Evolutionary conservation across 805 yeast genomes (phyloP).

Genomic region (Candida fluviatilis): DNA sequence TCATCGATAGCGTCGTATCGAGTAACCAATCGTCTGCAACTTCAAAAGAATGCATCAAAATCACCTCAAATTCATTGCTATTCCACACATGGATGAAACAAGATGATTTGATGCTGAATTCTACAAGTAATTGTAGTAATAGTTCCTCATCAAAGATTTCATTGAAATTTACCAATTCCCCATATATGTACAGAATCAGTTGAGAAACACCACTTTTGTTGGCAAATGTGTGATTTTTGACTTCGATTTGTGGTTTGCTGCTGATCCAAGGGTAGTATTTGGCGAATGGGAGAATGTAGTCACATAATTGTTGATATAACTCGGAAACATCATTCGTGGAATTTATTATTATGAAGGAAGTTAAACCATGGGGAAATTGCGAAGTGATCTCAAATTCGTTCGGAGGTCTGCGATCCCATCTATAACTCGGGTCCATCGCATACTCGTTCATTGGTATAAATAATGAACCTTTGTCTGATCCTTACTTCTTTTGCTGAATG

Average conservation of each 20-base stretch:
- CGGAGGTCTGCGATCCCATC: constrained; percentile 12
- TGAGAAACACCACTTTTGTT: constrained; percentile 4
- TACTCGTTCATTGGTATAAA: too few relatives aligned
- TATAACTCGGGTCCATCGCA: constrained; percentile 7
- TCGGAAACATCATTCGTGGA: constrained; percentile 1
- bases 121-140: constrained; percentile 34
- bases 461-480: too few relatives aligned
- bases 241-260: constrained; percentile 5
- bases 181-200: constrained; percentile 28
- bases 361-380: constrained; percentile 7
- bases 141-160: constrained; percentile 43
- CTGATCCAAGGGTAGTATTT: constrained; percentile 19
- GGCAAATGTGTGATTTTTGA: constrained; percentile 2
- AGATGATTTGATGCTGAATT: constrained; percentile 24
- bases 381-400: constrained; percentile 6
- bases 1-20: constrained; percentile 41
- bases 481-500: too few relatives aligned
- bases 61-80: constrained; percentile 49
- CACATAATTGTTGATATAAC: constrained; percentile 3
- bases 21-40: constrained; percentile 42
- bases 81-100: constrained; percentile 47
- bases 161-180: constrained; percentile 42
- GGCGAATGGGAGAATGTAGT: constrained; percentile 16
- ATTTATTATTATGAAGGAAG: constrained; percentile 8
- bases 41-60: constrained; percentile 48